Evolutionary conservation across 2,329 filamentous ascomycete genomes (phyloP), one percentile per base, ranked within the genome.

Genomic region (Aspergillus sp.): DNA sequence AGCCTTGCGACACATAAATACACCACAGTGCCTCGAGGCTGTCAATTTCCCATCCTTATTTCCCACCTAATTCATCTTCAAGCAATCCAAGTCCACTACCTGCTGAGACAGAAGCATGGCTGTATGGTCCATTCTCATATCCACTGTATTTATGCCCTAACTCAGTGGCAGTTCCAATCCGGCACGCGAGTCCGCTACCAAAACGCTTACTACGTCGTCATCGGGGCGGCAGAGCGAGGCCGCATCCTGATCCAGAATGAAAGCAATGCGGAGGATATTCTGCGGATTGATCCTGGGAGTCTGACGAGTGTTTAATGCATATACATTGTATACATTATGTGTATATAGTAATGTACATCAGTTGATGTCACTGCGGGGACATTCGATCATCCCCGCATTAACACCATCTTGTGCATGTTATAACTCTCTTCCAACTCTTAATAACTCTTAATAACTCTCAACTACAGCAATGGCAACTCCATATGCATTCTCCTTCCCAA

Each of bases 131-230:
- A 13, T 37, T 37, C 34, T 37, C 13, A 13, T 20, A 20, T 20
- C 4, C 20, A 4, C 20, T 20, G 20, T 4, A 20, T 20, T 20
- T 20, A 20, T 20, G 3, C 34, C 12, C 15, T 11, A 4, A 37
- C 15, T 6, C 33, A 13, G 12, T 37, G 1, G 4, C 19, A 53
- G 51, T 39, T 53, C 17, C 5, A 17, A 37, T 39, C 41, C 15
- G 51, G 51, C 17, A 33, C 51, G 12, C 51, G 51, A 34, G 51
- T 53, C 41, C 51, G 30, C 41, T 53, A 53, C 41, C 30, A 46
- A 20, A n/a, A 5, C 27, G 30, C 19, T 3, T 39, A n/a, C 41
- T 53, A 53, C 41, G 39, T 53, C 4, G 51, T 53, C 42, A 53
- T 53, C 41, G 50, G 50, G 17, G 33, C 30, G 2, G 41, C 51